Conservation (phyloP, 192 early-diverging fungal genomes). For the Coemansia sp. region DNA sequence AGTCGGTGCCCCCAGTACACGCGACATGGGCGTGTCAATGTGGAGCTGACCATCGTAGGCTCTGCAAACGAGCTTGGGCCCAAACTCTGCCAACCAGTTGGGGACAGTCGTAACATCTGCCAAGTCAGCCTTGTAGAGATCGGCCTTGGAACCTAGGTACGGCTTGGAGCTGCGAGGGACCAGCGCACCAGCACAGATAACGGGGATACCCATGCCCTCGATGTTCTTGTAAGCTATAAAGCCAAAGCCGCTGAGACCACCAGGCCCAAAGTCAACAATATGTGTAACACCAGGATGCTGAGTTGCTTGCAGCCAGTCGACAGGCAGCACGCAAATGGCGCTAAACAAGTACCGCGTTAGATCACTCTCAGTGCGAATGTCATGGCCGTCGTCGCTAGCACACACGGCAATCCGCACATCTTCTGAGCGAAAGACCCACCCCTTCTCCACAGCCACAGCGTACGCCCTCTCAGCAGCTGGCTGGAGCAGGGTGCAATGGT, state of each 20-base stretch:
- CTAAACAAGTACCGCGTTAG: slow-evolving; percentile 67
- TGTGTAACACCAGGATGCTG: slow-evolving; percentile 65
- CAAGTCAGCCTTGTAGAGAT: slow-evolving; percentile 67
- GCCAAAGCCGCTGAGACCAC: slow-evolving; percentile 81
- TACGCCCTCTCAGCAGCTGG: background rate
- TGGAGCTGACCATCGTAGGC: slow-evolving; percentile 60
- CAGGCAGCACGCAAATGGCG: slow-evolving; percentile 64
- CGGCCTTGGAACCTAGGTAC: slow-evolving; percentile 69
- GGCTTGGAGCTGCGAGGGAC: slow-evolving; percentile 18
- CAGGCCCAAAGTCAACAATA: slow-evolving; percentile 93
- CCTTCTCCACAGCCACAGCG: slow-evolving; percentile 14
- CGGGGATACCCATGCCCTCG: slow-evolving; percentile 79
- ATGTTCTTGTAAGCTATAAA: slow-evolving; percentile 81
- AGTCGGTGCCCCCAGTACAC: slow-evolving; percentile 81
- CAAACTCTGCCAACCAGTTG: slow-evolving; percentile 85
- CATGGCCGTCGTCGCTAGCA: slow-evolving; percentile 78
- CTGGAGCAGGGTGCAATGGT: slow-evolving; percentile 49
- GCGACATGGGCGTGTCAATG: slow-evolving; percentile 83
- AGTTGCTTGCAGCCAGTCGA: slow-evolving; percentile 62
- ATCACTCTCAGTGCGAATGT: slow-evolving; percentile 59
- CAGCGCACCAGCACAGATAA: slow-evolving; percentile 30
- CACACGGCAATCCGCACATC: slow-evolving; percentile 61
- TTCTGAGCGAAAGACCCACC: slow-evolving; percentile 18
- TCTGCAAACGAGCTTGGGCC: slow-evolving; percentile 75
- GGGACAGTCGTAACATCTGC: slow-evolving; percentile 68